Conservation (phyloP, 2,329 filamentous ascomycete genomes). For the Ascochyta koolunga region DNA sequence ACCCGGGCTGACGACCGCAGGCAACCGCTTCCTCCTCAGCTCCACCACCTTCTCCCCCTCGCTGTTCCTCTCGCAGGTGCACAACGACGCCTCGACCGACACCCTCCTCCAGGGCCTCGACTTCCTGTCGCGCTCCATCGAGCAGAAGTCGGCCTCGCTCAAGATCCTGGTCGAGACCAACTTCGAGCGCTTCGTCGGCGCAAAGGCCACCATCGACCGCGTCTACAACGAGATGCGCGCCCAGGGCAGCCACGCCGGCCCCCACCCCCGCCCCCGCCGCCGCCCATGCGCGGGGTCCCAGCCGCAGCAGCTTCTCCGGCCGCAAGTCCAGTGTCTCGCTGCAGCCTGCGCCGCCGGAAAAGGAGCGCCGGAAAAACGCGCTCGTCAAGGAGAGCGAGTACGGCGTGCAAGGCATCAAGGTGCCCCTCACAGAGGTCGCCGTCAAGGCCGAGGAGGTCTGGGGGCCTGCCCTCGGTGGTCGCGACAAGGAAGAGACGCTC, state of each 20-base stretch:
- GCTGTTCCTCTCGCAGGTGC: slow-evolving; percentile 89
- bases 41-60: slow-evolving; percentile 95
- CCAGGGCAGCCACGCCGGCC: slow-evolving; percentile 62
- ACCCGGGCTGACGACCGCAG: slow-evolving; percentile 48
- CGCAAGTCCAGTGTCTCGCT: slow-evolving; percentile 54
- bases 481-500: slow-evolving; percentile 87
- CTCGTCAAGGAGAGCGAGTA: slow-evolving; percentile 79
- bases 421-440: slow-evolving; percentile 83
- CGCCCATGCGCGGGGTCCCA: slow-evolving; percentile 67
- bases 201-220: slow-evolving; percentile 97
- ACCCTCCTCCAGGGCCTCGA: slow-evolving; percentile 82
- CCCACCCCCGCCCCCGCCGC: no score
- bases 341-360: slow-evolving; percentile 53
- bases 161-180: slow-evolving; percentile 97
- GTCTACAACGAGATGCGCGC: slow-evolving; percentile 95
- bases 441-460: slow-evolving; percentile 97
- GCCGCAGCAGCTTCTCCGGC: slow-evolving; percentile 62
- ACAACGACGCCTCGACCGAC: slow-evolving; percentile 83
- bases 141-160: slow-evolving; percentile 95
- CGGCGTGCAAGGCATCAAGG: slow-evolving; percentile 68
- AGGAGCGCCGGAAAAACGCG: slow-evolving; percentile 76
- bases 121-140: slow-evolving; percentile 86
- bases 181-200: slow-evolving; percentile 96
- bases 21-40: slow-evolving; percentile 91
- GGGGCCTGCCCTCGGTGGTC: slow-evolving; percentile 89